phyloP scores from a whole-genome alignment of 2,329 filamentous ascomycete species.

The Emergomyces pasteurianus region DNA sequence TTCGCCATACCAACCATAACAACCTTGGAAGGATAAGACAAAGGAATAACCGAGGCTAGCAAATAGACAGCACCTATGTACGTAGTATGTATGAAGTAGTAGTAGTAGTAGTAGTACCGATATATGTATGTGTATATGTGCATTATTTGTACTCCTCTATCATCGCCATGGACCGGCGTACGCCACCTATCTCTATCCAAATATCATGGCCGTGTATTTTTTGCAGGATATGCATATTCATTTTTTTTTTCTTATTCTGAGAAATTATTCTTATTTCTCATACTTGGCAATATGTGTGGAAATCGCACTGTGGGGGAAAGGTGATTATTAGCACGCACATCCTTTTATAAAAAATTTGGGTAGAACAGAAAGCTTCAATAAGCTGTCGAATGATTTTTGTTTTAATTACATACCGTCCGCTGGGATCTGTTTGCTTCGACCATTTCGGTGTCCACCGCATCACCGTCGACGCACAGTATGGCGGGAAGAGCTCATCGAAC shows the following conservation, averaged over 20 bases:
- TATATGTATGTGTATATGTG: neutral
- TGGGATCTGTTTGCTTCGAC: constrained; percentile 93
- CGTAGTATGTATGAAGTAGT: too few relatives aligned
- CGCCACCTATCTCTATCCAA: neutral
- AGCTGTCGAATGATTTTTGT: neutral
- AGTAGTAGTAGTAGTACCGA: too few relatives aligned
- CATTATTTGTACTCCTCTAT: neutral
- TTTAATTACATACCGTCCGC: constrained; percentile 55
- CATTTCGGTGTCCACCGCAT: constrained; percentile 96
- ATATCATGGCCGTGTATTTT: neutral
- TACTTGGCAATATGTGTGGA: constrained; percentile 66
- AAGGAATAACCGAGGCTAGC: neutral
- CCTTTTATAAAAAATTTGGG: neutral
- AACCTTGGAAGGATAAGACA: neutral
- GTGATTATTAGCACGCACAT: constrained; percentile 10
- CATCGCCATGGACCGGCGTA: neutral
- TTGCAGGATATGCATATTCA: neutral
- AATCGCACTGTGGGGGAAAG: constrained; percentile 50
- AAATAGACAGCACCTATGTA: neutral
- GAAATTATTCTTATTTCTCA: constrained; percentile 28
- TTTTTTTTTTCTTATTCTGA: neutral
- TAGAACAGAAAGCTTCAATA: neutral
- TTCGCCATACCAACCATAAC: neutral
- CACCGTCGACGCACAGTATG: constrained; percentile 80
- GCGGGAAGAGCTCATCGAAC: constrained; percentile 98